Evolutionary conservation across 1,284 basidiomycete species (phyloP).

Genomic region (Ustilago nuda): DNA sequence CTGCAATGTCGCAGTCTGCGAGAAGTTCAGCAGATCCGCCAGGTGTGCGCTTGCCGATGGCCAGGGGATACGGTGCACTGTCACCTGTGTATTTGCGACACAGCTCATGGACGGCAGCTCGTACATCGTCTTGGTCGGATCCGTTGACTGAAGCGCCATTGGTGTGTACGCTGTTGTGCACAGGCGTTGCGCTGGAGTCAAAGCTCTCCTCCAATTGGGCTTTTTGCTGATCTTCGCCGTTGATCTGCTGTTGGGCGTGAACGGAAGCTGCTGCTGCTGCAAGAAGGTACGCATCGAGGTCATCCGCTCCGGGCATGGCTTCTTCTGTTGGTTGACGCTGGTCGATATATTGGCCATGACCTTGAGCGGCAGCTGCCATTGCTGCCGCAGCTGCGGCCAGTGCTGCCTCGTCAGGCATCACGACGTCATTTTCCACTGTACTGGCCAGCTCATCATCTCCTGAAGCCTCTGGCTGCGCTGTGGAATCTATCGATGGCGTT

Average conservation of each 20-base stretch:
- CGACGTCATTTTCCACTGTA: slow-evolving; percentile 7
- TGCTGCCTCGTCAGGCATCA: slow-evolving; percentile 40
- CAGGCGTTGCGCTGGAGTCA: slow-evolving; percentile 14
- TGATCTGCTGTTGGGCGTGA: slow-evolving; percentile 43
- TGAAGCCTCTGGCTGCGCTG: background rate
- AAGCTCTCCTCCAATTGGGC: slow-evolving; percentile 19
- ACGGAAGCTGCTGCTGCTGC: slow-evolving; percentile 52
- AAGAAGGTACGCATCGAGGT: slow-evolving; percentile 50
- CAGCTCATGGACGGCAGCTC: slow-evolving; percentile 20
- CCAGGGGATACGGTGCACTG: slow-evolving; percentile 33
- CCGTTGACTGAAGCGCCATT: slow-evolving; percentile 34
- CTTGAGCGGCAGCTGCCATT: slow-evolving; percentile 44
- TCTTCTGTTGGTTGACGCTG: slow-evolving; percentile 9
- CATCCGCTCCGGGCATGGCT: slow-evolving; percentile 9
- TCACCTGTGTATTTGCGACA: slow-evolving; percentile 39
- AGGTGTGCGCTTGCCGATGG: slow-evolving; percentile 27
- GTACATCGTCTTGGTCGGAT: slow-evolving; percentile 21
- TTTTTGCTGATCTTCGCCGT: slow-evolving; percentile 11
- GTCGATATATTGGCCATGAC: background rate
- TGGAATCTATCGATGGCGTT: slow-evolving; percentile 9
- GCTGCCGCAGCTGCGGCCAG: slow-evolving; percentile 48
- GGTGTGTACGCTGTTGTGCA: slow-evolving; percentile 18
- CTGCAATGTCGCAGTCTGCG: slow-evolving; percentile 2
- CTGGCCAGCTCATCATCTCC: background rate
- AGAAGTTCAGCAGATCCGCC: slow-evolving; percentile 20